A percentile compares a stretch with the other conserved stretches of the same genome.
These are phyloP conservation scores for Speleostelium caveatum DNA, from an alignment of 78 protist genomes.

Conservation along the genomic window DNA sequence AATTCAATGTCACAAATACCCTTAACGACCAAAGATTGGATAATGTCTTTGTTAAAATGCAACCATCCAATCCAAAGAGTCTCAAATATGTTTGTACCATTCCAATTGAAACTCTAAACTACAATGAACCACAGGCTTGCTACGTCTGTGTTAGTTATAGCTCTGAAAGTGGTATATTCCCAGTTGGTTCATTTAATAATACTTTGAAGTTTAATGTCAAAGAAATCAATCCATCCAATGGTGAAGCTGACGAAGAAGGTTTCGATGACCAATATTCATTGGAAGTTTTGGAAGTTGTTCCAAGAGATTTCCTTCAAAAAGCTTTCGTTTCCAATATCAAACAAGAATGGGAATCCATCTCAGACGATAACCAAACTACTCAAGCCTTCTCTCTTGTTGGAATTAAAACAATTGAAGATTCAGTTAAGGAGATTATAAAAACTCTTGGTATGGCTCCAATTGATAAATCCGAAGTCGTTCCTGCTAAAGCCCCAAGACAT, in stretches of 20 bases:
- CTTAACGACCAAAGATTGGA: conserved; percentile 89
- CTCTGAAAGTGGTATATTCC: conserved; percentile 10
- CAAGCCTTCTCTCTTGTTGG: conserved; percentile 84
- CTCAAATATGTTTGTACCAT: conserved; percentile 15
- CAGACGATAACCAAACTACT: conserved; percentile 71
- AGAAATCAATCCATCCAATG: conserved; percentile 90
- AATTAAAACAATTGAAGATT: conserved; percentile 78
- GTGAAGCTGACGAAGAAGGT: conserved; percentile 83
- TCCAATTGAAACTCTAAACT: conserved; percentile 38
- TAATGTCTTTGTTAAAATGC: conserved; percentile 83
- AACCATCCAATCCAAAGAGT: conserved; percentile 27
- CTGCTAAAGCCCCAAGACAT: conserved; percentile 72
- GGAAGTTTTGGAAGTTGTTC: conserved; percentile 76
- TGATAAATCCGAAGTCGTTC: conserved; percentile 76
- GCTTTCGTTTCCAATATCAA: conserved; percentile 74
- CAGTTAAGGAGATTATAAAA: conserved; percentile 76
- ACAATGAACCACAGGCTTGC: conserved; percentile 36
- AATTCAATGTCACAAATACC: conserved; percentile 93
- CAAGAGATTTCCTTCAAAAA: conserved; percentile 80
- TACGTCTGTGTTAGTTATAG: conserved; percentile 51
- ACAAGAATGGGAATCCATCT: conserved; percentile 82
- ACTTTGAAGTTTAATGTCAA: conserved; percentile 81
- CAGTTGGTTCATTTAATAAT: conserved; percentile 46
- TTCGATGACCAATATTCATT: conserved; percentile 87
- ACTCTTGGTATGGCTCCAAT: conserved; percentile 90